Evolutionary conservation across 352 stramenopile species (phyloP), one percentile per base, ranked within the genome.

Genomic region (Globisporangium viniferum): DNA sequence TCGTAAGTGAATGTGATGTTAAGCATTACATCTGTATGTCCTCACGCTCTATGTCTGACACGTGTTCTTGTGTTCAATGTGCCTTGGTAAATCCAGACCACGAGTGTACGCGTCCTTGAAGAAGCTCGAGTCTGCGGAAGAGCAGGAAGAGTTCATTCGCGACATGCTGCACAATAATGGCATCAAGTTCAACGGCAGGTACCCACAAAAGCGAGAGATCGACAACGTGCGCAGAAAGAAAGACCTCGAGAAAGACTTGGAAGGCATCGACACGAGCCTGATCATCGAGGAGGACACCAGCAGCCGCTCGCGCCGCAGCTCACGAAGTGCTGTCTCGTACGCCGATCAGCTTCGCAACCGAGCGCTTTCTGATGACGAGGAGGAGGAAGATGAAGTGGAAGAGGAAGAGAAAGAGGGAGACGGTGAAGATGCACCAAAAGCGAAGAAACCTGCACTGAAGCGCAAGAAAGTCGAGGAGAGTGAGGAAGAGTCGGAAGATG

Each of bases 241-340:
- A 10, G 80, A 80, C 6, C 75, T 90, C 31, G 84, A 87, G 24
- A 82, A 83, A 51, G 88, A 95, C 51, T 65, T 94, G 35, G 88
- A 95, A 56, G 88, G 87, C 14, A 95, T 95, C 10, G 88, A 95
- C 68, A 88, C 85, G 2, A 91, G 76, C 27, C 67, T 92, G 15
- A 95, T 95, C 68, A 91, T 95, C 63, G 67, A 31, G 62, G 65
- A 18, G 62, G 65, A 18, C 70, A 74, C 57, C 41, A 77, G 20
- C n/a, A 55, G 35, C n/a, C 60, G 61, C 1, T 48, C 60, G 41
- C 60, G 67, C 6, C 67, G 67, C 18, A 55, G 53, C 8, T 46
- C 57, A 0, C 64, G 56, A 5, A 36, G 54, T 35, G 18, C 24
- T 3, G 46, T 65, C 12, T 69, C 64, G 29, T 69, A 69, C 31